These are phyloP conservation scores for Hymenoscyphus infarciens DNA, from an alignment of 2,329 filamentous ascomycete species.

Conservation along the genomic window DNA sequence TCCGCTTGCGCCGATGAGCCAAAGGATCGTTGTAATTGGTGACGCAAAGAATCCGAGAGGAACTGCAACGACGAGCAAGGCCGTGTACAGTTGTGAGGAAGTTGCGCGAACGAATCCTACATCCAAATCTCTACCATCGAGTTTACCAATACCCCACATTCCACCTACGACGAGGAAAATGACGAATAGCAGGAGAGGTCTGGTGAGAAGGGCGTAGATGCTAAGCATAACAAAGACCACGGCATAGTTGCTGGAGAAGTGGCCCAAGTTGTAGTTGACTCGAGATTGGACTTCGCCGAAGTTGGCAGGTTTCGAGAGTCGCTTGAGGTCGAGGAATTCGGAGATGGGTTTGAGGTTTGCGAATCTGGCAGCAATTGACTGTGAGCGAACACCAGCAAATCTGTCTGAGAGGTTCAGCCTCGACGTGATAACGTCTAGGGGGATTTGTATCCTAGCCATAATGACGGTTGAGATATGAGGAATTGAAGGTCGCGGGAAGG, in stretches of 20 bases:
- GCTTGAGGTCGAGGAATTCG: slow-evolving; percentile 96
- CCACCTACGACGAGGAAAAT: slow-evolving; percentile 83
- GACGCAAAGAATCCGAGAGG: slow-evolving; percentile 83
- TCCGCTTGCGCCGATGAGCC: slow-evolving; percentile 93
- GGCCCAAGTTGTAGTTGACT: slow-evolving; percentile 93
- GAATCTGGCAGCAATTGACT: slow-evolving; percentile 77
- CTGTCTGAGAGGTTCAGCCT: slow-evolving; percentile 82
- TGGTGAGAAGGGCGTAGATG: slow-evolving; percentile 92
- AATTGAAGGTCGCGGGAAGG: neutral
- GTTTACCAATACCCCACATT: slow-evolving; percentile 87
- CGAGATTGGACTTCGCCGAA: slow-evolving; percentile 86
- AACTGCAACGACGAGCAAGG: slow-evolving; percentile 75
- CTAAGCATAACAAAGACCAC: slow-evolving; percentile 91
- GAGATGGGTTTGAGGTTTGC: slow-evolving; percentile 86
- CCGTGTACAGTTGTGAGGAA: slow-evolving; percentile 91
- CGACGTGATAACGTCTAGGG: slow-evolving; percentile 85
- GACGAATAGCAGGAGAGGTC: slow-evolving; percentile 82
- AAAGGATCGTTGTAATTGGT: slow-evolving; percentile 80
- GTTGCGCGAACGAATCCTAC: slow-evolving; percentile 79
- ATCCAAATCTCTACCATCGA: slow-evolving; percentile 84
- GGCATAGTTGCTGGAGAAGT: slow-evolving; percentile 98
- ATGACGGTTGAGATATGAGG: slow-evolving; percentile 21
- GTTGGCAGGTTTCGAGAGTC: slow-evolving; percentile 88
- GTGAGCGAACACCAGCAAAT: slow-evolving; percentile 77
- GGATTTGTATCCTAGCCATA: slow-evolving; percentile 90